A percentile compares a stretch with the other conserved stretches of the same genome.
Conservation (phyloP, 306 rosid genomes). For the Cotoneaster glaucophyllus region DNA sequence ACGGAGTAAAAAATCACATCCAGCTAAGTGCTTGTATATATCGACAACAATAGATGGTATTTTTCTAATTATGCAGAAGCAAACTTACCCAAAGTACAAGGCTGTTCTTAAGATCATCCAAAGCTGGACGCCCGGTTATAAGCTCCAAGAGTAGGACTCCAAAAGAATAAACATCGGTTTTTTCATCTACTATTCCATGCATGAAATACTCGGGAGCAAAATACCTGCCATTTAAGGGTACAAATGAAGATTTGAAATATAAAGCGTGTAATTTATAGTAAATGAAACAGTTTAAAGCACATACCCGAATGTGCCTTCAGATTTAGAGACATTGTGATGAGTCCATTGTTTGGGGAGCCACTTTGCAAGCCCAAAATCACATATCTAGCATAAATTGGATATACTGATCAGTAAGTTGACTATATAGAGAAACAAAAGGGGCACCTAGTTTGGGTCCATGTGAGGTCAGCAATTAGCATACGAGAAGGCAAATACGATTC, state of each 20-base stretch:
- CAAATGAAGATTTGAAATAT: neutral
- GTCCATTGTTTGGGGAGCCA: slow-evolving; percentile 73
- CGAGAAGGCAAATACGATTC: neutral
- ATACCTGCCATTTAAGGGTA: slow-evolving; percentile 46
- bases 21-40: neutral
- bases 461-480: neutral
- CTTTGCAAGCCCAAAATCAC: slow-evolving; percentile 91
- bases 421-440: neutral
- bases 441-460: neutral
- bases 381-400: slow-evolving; percentile 45
- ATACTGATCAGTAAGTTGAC: slow-evolving; percentile 4
- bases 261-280: neutral
- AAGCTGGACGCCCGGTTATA: slow-evolving; percentile 68
- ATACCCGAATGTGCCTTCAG: slow-evolving; percentile 89
- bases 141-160: slow-evolving; percentile 80
- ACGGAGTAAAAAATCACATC: neutral
- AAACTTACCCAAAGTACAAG: slow-evolving; percentile 58
- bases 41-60: neutral
- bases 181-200: slow-evolving; percentile 75
- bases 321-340: slow-evolving; percentile 55
- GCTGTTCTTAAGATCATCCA: slow-evolving; percentile 53
- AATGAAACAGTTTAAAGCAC: neutral
- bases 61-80: neutral
- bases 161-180: slow-evolving; percentile 75
- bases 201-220: slow-evolving; percentile 82